phyloP scores from a whole-genome alignment of 306 rosid species.

The Albizia julibrissin region DNA sequence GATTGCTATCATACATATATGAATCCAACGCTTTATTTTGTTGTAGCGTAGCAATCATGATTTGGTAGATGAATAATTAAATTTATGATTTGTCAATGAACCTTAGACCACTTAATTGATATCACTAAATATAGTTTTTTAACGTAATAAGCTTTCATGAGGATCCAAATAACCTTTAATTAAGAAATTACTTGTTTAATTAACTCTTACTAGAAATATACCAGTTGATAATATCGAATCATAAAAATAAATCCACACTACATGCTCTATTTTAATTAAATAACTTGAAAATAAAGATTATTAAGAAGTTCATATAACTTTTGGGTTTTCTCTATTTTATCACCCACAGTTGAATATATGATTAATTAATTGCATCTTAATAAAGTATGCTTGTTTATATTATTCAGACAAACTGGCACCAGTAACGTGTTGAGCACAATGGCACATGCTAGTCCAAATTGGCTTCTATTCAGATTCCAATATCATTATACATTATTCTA shows the following conservation, averaged over 20 bases:
- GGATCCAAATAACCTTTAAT: background rate
- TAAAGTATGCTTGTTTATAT: background rate
- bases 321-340: background rate
- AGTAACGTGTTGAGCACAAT: constrained; percentile 32
- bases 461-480: constrained; percentile 22
- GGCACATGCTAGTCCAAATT: constrained; percentile 39
- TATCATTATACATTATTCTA: too few relatives aligned
- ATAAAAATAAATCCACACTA: background rate
- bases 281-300: background rate
- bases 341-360: background rate
- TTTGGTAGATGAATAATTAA: background rate
- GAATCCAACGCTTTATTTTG: background rate
- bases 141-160: background rate
- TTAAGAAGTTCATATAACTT: background rate
- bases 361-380: background rate
- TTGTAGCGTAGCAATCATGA: background rate
- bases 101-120: background rate
- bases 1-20: background rate
- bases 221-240: background rate
- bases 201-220: too few relatives aligned
- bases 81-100: background rate
- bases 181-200: background rate
- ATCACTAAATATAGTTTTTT: background rate
- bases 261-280: too few relatives aligned
- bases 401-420: constrained; percentile 16